phyloP scores from a whole-genome alignment of 805 yeast species.

The Wickerhamomyces alni region DNA sequence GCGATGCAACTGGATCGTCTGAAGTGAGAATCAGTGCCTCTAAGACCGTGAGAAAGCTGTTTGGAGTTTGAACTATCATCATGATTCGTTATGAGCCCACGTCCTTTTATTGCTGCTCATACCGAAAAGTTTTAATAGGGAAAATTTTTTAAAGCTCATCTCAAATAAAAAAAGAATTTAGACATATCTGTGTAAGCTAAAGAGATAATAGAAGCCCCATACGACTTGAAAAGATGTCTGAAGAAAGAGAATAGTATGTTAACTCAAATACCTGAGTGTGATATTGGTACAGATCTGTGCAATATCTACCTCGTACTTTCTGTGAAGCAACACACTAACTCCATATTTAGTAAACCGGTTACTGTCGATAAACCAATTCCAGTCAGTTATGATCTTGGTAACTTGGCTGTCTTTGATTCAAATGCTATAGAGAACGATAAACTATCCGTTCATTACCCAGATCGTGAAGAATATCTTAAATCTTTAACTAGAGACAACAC shows the following conservation, averaged over 20 bases:
- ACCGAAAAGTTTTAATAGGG: neutral
- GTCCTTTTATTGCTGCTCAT: neutral
- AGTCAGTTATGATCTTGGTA: conserved; percentile 82
- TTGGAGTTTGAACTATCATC: conserved; percentile 10
- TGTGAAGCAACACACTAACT: too few species aligned
- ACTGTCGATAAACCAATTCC: conserved; percentile 92
- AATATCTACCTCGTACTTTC: too few species aligned
- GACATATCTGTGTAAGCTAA: too few species aligned
- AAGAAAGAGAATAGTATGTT: conserved; percentile 1
- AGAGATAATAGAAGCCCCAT: neutral
- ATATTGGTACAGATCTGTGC: too few species aligned
- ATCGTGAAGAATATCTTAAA: conserved; percentile 59
- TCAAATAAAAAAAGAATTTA: neutral
- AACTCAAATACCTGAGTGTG: neutral
- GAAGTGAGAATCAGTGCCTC: conserved; percentile 12
- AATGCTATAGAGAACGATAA: conserved; percentile 71
- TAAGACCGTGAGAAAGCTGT: conserved; percentile 16
- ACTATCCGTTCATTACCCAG: conserved; percentile 44
- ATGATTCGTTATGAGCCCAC: neutral
- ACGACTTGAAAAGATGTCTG: neutral
- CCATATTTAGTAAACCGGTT: conserved; percentile 68
- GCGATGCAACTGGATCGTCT: neutral
- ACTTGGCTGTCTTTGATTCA: conserved; percentile 83
- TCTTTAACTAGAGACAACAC: conserved; percentile 83
- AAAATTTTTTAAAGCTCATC: conserved; percentile 10